Percentiles rank a stretch among this genome's conserved stretches.
phyloP scores from a whole-genome alignment of 805 yeast genomes.

The Cyberlindnera mississippiensis region DNA sequence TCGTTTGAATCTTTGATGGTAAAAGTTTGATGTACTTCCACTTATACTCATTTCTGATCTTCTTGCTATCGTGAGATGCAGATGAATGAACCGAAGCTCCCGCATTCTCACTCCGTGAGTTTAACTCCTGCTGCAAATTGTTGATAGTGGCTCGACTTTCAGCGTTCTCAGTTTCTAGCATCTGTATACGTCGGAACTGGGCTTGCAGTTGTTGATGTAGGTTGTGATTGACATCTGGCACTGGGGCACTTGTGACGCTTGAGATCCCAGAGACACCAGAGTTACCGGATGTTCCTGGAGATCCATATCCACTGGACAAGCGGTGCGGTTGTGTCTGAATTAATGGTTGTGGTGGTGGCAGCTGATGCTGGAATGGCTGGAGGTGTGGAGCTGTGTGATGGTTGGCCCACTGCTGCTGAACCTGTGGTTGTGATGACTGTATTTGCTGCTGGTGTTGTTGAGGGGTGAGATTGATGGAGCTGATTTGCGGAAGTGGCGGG shows the following conservation, averaged over 20 bases:
- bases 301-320: constrained; percentile 1
- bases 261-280: no score
- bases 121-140: constrained; percentile 13
- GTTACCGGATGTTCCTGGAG: not conserved
- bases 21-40: constrained; percentile 19
- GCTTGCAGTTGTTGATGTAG: constrained; percentile 18
- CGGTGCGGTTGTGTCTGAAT: not conserved
- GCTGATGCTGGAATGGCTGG: constrained; percentile 1
- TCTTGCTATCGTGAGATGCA: not conserved
- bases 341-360: not conserved
- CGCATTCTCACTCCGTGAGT: not conserved
- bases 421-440: constrained; percentile 4
- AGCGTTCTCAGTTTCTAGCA: constrained; percentile 16
- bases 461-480: constrained; percentile 1
- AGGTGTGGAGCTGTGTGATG: not conserved
- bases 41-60: constrained; percentile 16
- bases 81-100: not conserved
- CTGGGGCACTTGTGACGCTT: not conserved
- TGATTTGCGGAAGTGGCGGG: not conserved
- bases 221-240: constrained; percentile 3
- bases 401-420: constrained; percentile 5
- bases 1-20: constrained; percentile 25
- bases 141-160: constrained; percentile 9
- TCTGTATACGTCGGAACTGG: constrained; percentile 15
- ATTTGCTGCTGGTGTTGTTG: constrained; percentile 3